These are phyloP conservation scores for Penicillium brevicompactum DNA, from an alignment of 2,329 filamentous ascomycete genomes.

Conservation along the genomic window DNA sequence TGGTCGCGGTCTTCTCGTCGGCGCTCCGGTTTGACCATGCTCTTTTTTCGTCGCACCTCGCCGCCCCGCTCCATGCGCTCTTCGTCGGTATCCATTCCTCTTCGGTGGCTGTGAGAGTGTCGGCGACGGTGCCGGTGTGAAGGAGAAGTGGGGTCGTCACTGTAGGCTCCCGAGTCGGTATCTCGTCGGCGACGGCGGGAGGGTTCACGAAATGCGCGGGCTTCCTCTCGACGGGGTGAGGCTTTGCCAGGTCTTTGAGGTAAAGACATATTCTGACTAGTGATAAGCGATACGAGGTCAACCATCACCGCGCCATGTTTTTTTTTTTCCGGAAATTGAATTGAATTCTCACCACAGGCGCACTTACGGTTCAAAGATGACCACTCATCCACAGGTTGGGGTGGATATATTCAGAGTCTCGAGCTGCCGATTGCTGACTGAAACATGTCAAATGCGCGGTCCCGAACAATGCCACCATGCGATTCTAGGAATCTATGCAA, in stretches of 20 bases:
- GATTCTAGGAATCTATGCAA: background rate
- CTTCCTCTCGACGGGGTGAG: slow-evolving; percentile 61
- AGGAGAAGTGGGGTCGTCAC: slow-evolving; percentile 38
- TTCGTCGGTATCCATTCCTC: slow-evolving; percentile 47
- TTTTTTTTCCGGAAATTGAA: background rate
- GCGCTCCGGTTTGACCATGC: slow-evolving; percentile 85
- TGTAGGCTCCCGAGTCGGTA: slow-evolving; percentile 64
- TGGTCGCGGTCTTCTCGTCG: slow-evolving; percentile 82
- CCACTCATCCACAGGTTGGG: slow-evolving; percentile 8
- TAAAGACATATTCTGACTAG: slow-evolving; percentile 47
- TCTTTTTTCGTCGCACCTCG: slow-evolving; percentile 73
- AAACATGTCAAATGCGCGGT: slow-evolving; percentile 12
- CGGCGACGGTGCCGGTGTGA: slow-evolving; percentile 45
- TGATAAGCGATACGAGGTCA: background rate
- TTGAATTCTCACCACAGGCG: background rate
- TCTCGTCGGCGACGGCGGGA: slow-evolving; percentile 70
- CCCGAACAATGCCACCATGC: background rate
- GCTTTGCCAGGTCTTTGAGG: slow-evolving; percentile 65
- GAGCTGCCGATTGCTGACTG: slow-evolving; percentile 5
- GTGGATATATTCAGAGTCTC: slow-evolving; percentile 1
- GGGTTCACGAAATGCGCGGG: slow-evolving; percentile 67
- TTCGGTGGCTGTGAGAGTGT: slow-evolving; percentile 50
- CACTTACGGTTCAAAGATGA: slow-evolving; percentile 13
- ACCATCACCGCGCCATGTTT: background rate
- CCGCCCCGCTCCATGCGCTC: slow-evolving; percentile 55